Base-by-base conservation (phyloP, 1,139 yeast genomes). In the Yamadazyma blattariae region DNA sequence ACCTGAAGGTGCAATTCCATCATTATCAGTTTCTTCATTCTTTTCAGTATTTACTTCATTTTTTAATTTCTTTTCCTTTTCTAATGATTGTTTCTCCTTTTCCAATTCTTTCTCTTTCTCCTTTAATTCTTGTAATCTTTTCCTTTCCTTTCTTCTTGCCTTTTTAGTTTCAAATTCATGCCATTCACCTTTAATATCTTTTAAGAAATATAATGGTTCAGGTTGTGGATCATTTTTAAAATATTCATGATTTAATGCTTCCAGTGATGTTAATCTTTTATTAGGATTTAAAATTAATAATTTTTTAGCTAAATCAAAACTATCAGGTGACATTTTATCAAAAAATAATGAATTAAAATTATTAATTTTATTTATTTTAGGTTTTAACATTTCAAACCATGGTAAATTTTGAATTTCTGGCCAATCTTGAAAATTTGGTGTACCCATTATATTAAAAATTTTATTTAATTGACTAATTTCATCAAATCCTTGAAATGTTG, bases 121-220 rank as follows among this genome's bases (percentile, higher is more conserved):
- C 34, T 45, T 50, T 34, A 60, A 70, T 7, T 66, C 73, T 40
- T 66, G 69, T 14, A 66, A 33, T 38, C 70, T 52, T 40, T 68
- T 68, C 29, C 80, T 68, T 54, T 76, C 79, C 50, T 73, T 80
- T 47, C 86, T 71, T 51, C 94, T 69, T 50, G 87, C 77, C 61
- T 81, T 82, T 59, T 92, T 89, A 4, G 96, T 95, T 54, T 92
- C 98, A 57, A 84, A 90, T 54, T 92, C 98, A 55, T 92, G 98
- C 95, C 97, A 90, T 57, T 94, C 97, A 2, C 89, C 89, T 37
- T 74, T 71, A 27, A 82, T 64, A 12, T 72, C 76, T 33, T 71
- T 65, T 45, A 82, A 64, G 39, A 81, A 71, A 11, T 63, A 63
- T 33, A 80, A 59, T 2, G 83, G 80, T 42, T 72, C 74, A 1